Base-by-base conservation (phyloP, 331 rosid species). In the Acacia concinna region DNA sequence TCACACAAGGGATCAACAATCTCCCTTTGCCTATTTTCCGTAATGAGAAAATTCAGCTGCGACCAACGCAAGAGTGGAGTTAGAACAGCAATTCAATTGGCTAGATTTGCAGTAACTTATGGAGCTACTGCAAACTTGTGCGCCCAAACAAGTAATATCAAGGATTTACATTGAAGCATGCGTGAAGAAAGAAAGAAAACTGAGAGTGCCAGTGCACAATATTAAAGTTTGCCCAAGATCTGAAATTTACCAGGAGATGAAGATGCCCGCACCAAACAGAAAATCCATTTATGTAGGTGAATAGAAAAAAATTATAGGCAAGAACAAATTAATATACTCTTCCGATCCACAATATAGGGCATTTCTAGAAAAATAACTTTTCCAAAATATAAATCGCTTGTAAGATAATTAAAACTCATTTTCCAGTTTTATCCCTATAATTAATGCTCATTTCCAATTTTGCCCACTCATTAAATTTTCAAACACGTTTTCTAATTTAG, bases 31-130 rank as follows among this genome's bases (percentile, higher is more conserved):
- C 97, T 87, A 81, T 87, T 84, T 86, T 91, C 99, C 0, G 93
- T 87, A 81, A 91, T 81, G 65, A 95, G 91, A 86, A 93, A 93
- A 84, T 95, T 93, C 87, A 95, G 84, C 99, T 95, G 98, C 87
- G 77, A 69, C 17, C 3, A 83, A 3, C n/a, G 14, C 46, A 83
- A 69, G 21, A 40, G 54, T 12, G 78, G 73, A 25, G 68, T 90
- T 78, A 81, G 69, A 76, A 52, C 17, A 72, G 80, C 23, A 71
- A 70, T 78, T 79, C 31, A 76, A 81, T 51, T 59, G 59, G 41
- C 44, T 52, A 27, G 35, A 18, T 78, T 46, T 49, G 56, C 41
- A 56, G 57, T 75, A 41, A 41, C 77, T 46, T 43, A 8, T 47
- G 30, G 30, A 65, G 23, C 71, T 56, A 79, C 71, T 56, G 76